Evolutionary conservation across 2,329 filamentous ascomycete species (phyloP).

Genomic region (Ophiognomonia clavigignenti-juglandacearum): DNA sequence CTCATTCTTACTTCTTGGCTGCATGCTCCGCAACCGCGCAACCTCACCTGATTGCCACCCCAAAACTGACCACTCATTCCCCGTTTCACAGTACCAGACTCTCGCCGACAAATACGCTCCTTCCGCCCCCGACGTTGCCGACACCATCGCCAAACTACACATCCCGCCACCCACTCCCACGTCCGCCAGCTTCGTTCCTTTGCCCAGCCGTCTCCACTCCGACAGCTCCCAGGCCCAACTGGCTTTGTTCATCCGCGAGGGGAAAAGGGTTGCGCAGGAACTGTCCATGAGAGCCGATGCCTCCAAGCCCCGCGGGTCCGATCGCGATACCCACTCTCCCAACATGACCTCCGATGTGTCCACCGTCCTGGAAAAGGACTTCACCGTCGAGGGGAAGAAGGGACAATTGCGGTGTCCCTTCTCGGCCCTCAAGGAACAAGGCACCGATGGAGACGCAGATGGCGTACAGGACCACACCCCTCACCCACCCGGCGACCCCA

Average conservation of each 20-base stretch:
- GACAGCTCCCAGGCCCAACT: slow-evolving; percentile 51
- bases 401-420: slow-evolving; percentile 81
- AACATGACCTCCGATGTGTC: slow-evolving; percentile 51
- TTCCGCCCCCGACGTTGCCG: slow-evolving; percentile 59
- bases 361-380: slow-evolving; percentile 77
- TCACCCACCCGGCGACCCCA: slow-evolving; percentile 52
- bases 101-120: slow-evolving; percentile 65
- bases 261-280: slow-evolving; percentile 52
- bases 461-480: slow-evolving; percentile 29
- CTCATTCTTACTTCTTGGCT: too few species aligned
- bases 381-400: slow-evolving; percentile 78
- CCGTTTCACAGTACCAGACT: slow-evolving; percentile 51
- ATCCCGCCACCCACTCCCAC: slow-evolving; percentile 54
- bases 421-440: slow-evolving; percentile 38
- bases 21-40: too few species aligned
- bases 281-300: slow-evolving; percentile 42
- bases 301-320: slow-evolving; percentile 48
- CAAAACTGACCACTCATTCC: background rate
- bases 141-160: slow-evolving; percentile 62
- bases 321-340: slow-evolving; percentile 41
- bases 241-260: slow-evolving; percentile 60
- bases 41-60: slow-evolving; percentile 8
- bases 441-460: slow-evolving; percentile 17
- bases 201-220: slow-evolving; percentile 43
- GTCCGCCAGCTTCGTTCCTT: slow-evolving; percentile 46